These are phyloP conservation scores for Arachnomyces sp. DNA, from an alignment of 2,329 filamentous ascomycete genomes.

Conservation along the genomic window DNA sequence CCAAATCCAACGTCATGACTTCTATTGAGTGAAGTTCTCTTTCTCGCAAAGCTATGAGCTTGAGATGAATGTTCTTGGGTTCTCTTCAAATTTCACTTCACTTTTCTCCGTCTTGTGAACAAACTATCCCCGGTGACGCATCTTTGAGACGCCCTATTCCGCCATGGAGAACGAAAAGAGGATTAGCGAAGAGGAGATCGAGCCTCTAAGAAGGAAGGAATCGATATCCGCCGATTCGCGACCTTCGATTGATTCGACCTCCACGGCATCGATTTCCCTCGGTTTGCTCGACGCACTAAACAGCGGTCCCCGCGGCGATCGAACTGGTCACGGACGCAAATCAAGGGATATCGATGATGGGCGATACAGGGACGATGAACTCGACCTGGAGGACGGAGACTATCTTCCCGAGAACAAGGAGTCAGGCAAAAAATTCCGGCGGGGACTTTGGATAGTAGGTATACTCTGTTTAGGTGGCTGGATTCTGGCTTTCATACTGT, in stretches of 20 bases:
- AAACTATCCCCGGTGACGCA: no score
- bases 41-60: no score
- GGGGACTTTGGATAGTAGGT: slow-evolving; percentile 33
- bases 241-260: slow-evolving; percentile 13
- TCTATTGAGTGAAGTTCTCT: no score
- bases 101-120: no score
- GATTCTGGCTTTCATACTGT: slow-evolving; percentile 38
- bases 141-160: no score
- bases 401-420: slow-evolving; percentile 11
- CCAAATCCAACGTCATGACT: no score
- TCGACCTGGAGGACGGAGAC: slow-evolving; percentile 29
- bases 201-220: slow-evolving; percentile 10
- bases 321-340: not conserved
- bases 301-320: not conserved
- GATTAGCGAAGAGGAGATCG: slow-evolving; percentile 10
- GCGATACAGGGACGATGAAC: slow-evolving; percentile 21
- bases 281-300: slow-evolving; percentile 9
- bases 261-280: slow-evolving; percentile 14
- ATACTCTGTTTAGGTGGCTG: slow-evolving; percentile 38
- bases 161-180: slow-evolving; percentile 10
- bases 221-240: slow-evolving; percentile 1
- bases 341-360: slow-evolving; percentile 5
- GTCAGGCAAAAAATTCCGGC: slow-evolving; percentile 24
- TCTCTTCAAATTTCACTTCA: no score
- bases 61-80: no score